These are phyloP conservation scores for Aphanomyces euteiches DNA, from an alignment of 352 stramenopile genomes.

Conservation along the genomic window DNA sequence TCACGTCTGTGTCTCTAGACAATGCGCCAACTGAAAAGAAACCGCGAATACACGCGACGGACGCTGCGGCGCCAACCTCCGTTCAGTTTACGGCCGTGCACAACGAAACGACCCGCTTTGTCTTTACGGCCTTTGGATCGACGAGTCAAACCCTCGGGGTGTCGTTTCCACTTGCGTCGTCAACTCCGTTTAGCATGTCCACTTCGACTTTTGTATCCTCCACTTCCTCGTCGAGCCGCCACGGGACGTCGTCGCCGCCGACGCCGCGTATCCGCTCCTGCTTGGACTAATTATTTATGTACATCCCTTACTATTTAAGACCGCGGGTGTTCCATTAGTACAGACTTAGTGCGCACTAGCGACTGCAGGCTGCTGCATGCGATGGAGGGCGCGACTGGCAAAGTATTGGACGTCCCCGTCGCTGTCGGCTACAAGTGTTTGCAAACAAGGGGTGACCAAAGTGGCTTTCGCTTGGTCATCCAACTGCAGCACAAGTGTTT, in stretches of 20 bases:
- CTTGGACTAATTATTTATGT: slow-evolving; percentile 21
- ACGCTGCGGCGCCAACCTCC: background rate
- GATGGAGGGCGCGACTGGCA: slow-evolving; percentile 64
- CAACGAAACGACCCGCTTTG: slow-evolving; percentile 18
- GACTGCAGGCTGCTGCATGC: slow-evolving; percentile 7
- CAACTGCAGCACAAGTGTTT: slow-evolving; percentile 78
- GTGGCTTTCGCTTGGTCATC: slow-evolving; percentile 51
- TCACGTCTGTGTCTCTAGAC: background rate
- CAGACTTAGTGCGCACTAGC: background rate
- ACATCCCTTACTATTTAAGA: background rate
- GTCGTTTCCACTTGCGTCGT: slow-evolving; percentile 1
- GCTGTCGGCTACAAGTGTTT: slow-evolving; percentile 81
- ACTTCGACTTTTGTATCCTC: slow-evolving; percentile 11
- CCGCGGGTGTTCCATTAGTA: too few species aligned
- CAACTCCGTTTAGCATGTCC: slow-evolving; percentile 11
- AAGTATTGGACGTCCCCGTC: slow-evolving; percentile 95
- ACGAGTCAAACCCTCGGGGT: background rate
- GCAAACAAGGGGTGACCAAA: slow-evolving; percentile 83
- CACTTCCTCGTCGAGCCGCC: background rate
- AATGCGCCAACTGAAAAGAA: background rate
- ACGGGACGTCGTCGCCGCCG: slow-evolving; percentile 3
- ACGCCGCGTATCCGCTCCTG: slow-evolving; percentile 11
- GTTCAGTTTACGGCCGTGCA: slow-evolving; percentile 25
- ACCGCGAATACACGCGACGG: background rate
- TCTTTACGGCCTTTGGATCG: slow-evolving; percentile 23